Evolutionary conservation across 768 basidiomycete species (phyloP), one percentile per base, ranked within the genome.

Genomic region (Psilocybe cyanescens): DNA sequence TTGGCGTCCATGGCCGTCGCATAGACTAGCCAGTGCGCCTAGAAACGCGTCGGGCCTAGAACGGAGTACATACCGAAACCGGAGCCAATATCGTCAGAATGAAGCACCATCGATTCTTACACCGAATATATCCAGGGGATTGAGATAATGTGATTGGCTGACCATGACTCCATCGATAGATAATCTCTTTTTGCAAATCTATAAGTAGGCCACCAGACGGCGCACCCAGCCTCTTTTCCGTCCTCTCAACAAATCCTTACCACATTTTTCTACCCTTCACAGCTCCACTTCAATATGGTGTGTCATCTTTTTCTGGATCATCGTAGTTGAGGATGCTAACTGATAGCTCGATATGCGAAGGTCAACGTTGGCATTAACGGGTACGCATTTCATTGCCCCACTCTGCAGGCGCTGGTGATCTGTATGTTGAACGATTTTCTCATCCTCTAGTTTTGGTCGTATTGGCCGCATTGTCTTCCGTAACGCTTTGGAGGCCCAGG

Each of bases 381-480:
- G 94, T 96, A 80, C 65, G 72, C 46, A 30, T 41, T 61, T 28
- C 59, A 54, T 50, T 41, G 39, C 2, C 46, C 30, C 35, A 8
- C 37, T 37, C 46, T 33, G 35, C 24, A 33, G 46, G 30, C 59
- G 46, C 19, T 44, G 41, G 41, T 5, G 41, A 44, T 44, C 14
- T 12, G 41, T 44, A 44, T 44, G 9, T 12, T 44, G 11, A 44
- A 17, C 12, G 11, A 47, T n/a, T 6, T 14, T 33, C 53, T 39
- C 28, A 48, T 68, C n/a, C 71, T 44, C 5, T 51, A 31, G 19
- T 52, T 9, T 57, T 95, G 97, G 97, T 84, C 97, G 97, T 84
- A 99, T 99, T 75, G 97, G 97, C 77, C 97, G 97, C 79, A 97
- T 99, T 76, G 97, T 99, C 67, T 83, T 91, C 78, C 91, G 97